Evolutionary conservation across 495 filamentous ascomycete species (phyloP).

Genomic region (Penicillium arizonense): DNA sequence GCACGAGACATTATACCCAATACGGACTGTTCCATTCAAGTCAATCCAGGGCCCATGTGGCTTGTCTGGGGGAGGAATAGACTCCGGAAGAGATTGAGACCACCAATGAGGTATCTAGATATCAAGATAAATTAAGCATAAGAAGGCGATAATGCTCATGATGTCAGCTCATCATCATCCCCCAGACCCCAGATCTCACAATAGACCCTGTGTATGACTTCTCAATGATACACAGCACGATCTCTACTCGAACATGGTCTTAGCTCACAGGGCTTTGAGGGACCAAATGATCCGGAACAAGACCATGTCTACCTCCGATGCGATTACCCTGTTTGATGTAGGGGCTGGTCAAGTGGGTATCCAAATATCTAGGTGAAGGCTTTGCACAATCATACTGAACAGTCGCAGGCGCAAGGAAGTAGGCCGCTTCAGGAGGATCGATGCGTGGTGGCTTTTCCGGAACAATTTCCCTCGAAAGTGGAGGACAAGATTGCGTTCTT

Average conservation of each 20-base stretch:
- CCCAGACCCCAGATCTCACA: neutral
- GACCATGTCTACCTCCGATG: conserved; percentile 25
- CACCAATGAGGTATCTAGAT: neutral
- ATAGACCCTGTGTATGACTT: neutral
- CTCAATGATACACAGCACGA: neutral
- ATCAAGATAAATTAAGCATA: neutral
- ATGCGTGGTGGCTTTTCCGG: conserved; percentile 26
- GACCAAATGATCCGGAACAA: conserved; percentile 23
- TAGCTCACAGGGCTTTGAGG: conserved; percentile 18
- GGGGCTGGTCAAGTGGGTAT: conserved; percentile 30
- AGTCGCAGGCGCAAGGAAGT: conserved; percentile 30
- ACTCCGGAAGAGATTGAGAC: neutral
- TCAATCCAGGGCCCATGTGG: neutral
- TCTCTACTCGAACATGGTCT: conserved; percentile 9
- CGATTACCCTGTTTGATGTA: conserved; percentile 32
- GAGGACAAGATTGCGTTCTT: conserved; percentile 37
- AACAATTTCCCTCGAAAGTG: conserved; percentile 28
- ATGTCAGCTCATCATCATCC: conserved; percentile 33
- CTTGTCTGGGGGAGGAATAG: neutral
- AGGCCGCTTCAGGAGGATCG: conserved; percentile 35
- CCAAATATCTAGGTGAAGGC: neutral
- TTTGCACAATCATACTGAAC: conserved; percentile 2
- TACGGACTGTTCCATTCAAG: too few species aligned
- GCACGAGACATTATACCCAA: too few species aligned
- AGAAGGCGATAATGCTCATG: conserved; percentile 11